Conservation (phyloP, 257 asterid genomes). For the Salvia rosmarinus region DNA sequence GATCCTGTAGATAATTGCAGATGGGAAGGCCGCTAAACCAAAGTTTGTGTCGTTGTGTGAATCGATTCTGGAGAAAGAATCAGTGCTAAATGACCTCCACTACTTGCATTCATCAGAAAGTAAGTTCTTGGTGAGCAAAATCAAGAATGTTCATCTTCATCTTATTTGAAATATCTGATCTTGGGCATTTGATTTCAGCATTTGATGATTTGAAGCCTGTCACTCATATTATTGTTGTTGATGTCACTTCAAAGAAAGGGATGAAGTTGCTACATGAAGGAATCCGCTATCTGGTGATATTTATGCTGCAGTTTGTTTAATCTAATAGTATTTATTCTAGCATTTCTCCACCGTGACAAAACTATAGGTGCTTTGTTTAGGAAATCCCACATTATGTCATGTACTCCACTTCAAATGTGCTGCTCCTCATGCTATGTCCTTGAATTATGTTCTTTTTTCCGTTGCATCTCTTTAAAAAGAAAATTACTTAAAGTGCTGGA, state of each 20-base stretch:
- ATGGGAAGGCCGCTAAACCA: slow-evolving; percentile 80
- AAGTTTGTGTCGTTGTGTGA: slow-evolving; percentile 74
- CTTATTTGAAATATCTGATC: slow-evolving; percentile 36
- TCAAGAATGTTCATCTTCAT: slow-evolving; percentile 17
- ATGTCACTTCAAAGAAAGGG: slow-evolving; percentile 77
- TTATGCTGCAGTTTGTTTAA: slow-evolving; percentile 28
- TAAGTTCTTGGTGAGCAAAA: slow-evolving; percentile 52
- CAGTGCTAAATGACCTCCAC: slow-evolving; percentile 62
- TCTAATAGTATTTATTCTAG: slow-evolving; percentile 14
- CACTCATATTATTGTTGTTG: slow-evolving; percentile 90
- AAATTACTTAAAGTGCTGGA: not conserved
- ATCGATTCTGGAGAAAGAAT: slow-evolving; percentile 60
- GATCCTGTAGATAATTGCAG: slow-evolving; percentile 75
- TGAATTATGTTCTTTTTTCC: not conserved
- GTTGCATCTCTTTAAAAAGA: not conserved
- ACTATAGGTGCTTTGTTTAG: slow-evolving; percentile 24
- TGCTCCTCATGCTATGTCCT: not conserved
- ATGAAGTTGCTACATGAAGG: slow-evolving; percentile 89
- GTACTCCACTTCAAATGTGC: slow-evolving; percentile 1
- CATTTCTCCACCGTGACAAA: slow-evolving; percentile 20
- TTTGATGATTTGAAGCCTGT: slow-evolving; percentile 94
- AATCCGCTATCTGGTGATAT: slow-evolving; percentile 79
- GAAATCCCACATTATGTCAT: slow-evolving; percentile 12
- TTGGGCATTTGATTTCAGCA: slow-evolving; percentile 55
- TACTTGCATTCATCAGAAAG: slow-evolving; percentile 86